Percentiles rank a stretch among this genome's conserved stretches.
Conservation (phyloP, 257 asterid species). For the Solanum arcanum region DNA sequence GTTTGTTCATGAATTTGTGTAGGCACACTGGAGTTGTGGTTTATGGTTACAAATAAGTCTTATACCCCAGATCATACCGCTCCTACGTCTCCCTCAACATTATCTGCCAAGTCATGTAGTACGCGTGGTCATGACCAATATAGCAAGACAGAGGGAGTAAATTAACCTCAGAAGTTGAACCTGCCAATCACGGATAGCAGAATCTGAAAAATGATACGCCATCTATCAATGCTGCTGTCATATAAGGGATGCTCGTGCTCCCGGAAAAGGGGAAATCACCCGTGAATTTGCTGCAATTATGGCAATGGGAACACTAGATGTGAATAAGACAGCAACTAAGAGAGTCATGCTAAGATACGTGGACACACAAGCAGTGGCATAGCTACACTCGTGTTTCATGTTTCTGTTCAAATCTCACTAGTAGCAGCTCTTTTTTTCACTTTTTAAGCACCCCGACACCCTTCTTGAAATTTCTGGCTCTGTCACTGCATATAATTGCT, state of each 20-base stretch:
- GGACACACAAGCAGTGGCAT: neutral
- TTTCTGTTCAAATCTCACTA: too few relatives aligned
- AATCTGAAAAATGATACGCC: neutral
- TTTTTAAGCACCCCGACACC: too few relatives aligned
- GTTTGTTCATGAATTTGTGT: neutral
- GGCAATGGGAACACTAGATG: conserved; percentile 84
- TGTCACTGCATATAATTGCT: too few relatives aligned
- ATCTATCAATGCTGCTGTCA: neutral
- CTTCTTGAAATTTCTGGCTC: too few relatives aligned
- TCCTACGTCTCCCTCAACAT: neutral
- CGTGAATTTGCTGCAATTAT: conserved; percentile 32
- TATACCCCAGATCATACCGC: too few relatives aligned
- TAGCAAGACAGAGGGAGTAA: neutral
- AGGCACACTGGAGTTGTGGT: neutral
- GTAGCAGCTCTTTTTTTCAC: too few relatives aligned
- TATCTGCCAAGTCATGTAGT: too few relatives aligned
- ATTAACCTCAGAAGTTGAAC: neutral
- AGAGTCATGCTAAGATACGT: conserved; percentile 81
- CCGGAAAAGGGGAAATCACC: neutral
- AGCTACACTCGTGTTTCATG: too few relatives aligned
- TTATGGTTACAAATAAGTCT: neutral
- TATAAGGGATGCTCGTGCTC: conserved; percentile 8
- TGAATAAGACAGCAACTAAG: conserved; percentile 67
- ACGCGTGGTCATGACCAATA: neutral
- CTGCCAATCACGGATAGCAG: neutral